Percentiles rank a stretch among this genome's conserved stretches.
These are phyloP conservation scores for Stenogyne calaminthoides DNA, from an alignment of 305 asterid genomes.

Conservation along the genomic window DNA sequence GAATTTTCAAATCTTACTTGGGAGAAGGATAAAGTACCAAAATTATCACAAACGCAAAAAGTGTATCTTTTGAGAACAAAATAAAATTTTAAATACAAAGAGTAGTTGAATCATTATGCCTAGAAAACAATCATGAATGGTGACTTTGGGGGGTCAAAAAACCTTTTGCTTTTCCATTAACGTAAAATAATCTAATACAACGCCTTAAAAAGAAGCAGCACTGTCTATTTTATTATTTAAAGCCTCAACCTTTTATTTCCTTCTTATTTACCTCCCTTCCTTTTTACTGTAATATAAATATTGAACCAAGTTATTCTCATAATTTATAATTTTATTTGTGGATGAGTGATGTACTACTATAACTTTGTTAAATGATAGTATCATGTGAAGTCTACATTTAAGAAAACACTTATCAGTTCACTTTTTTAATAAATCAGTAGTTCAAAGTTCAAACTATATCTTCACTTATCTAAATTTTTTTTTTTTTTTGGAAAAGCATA, in stretches of 20 bases:
- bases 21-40: conserved; percentile 28
- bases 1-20: conserved; percentile 37
- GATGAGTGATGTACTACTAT: not conserved
- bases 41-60: conserved; percentile 29
- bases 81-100: not conserved
- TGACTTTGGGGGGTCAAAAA: conserved; percentile 42
- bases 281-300: not conserved
- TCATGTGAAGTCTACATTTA: too few species aligned
- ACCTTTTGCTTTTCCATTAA: conserved; percentile 34
- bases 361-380: too few species aligned
- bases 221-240: not conserved
- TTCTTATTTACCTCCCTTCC: not conserved
- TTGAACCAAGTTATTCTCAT: not conserved
- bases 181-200: conserved; percentile 12
- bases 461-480: too few species aligned
- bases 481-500: too few species aligned
- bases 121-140: conserved; percentile 32
- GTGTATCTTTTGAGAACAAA: not conserved
- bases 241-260: not conserved
- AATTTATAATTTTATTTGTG: not conserved
- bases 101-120: conserved; percentile 31
- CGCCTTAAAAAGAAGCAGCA: not conserved
- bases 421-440: too few species aligned
- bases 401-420: too few species aligned
- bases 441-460: not conserved